Base-by-base conservation (phyloP, 2,329 filamentous ascomycete genomes). In the Phaeosphaeria sp. region DNA sequence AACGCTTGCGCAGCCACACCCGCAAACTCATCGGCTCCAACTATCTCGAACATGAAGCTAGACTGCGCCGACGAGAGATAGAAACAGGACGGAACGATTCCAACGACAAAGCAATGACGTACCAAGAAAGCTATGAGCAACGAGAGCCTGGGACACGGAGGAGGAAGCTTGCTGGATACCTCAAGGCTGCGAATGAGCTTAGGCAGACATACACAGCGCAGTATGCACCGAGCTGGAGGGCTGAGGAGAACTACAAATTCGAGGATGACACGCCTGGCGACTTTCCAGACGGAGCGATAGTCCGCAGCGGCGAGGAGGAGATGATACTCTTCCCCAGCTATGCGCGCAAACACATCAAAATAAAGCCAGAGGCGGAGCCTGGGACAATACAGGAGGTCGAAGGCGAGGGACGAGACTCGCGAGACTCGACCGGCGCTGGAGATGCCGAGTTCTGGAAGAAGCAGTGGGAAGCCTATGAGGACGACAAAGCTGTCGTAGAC, bases 311-410 rank as follows among this genome's bases (percentile, higher is more conserved):
- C 13, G 87, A 92, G 59, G 93, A 97, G 75, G 92, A 98, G 79
- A 92, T 99, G 88, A 87, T 99, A 9, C 76, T 99, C 22, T 99
- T 99, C 67, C 95, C 95, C 0, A 97, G 92, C 52, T 99, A 99
- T 74, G 92, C 92, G 8, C 88, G 93, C 72, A 84, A 84, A 59
- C 90, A 96, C 74, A 77, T 86, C 33, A 89, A 81, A 65, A 71
- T 64, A 61, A 80, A 76, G 74, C 69, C 71, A 42, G 58, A 74
- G 66, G 67, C 74, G 49, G 68, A 68, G 44, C 74, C 77, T 4
- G 76, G 72, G 6, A 74, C 70, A 21, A 74, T 79, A 55, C 71
- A 80, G 61, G 68, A 78, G 59, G 55, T 69, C 25, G 63, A 76
- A 17, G 77, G 78, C 22, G 77, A 79, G 33, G 76, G 81, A 11